phyloP scores from a whole-genome alignment of 2,329 filamentous ascomycete genomes.

The Colletotrichum lindemuthianum region DNA sequence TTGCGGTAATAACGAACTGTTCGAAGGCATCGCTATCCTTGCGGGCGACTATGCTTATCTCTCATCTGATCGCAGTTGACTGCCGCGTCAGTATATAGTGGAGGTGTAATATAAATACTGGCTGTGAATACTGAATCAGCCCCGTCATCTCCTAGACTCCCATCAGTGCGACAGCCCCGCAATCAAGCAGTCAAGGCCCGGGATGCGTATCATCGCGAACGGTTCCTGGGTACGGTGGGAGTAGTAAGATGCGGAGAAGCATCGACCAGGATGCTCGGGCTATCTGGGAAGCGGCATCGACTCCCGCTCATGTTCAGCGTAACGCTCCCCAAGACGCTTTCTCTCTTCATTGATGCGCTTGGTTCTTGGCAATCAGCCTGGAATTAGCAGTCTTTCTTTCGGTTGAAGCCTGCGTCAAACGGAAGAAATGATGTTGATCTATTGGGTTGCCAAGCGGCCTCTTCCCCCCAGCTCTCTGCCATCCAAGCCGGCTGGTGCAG shows the following conservation, averaged over 20 bases:
- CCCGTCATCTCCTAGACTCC: not conserved
- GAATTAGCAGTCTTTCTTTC: not conserved
- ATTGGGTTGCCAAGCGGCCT: slow-evolving; percentile 1
- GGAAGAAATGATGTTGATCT: slow-evolving; percentile 9
- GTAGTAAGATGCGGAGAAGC: slow-evolving; percentile 30
- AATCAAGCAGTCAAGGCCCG: slow-evolving; percentile 10
- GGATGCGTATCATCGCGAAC: slow-evolving; percentile 21
- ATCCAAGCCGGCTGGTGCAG: slow-evolving; percentile 24
- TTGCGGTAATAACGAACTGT: too few species aligned
- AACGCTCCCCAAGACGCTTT: slow-evolving; percentile 22
- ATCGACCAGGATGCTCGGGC: not conserved
- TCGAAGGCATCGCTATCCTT: too few species aligned
- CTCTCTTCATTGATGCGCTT: slow-evolving; percentile 16
- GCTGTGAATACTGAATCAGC: slow-evolving; percentile 6
- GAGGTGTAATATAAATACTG: too few species aligned
- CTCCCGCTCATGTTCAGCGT: slow-evolving; percentile 12
- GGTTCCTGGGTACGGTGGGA: slow-evolving; percentile 22
- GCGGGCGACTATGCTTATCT: too few species aligned
- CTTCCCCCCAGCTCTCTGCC: slow-evolving; percentile 2
- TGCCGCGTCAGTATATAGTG: too few species aligned
- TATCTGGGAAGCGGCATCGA: slow-evolving; percentile 19
- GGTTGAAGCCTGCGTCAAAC: slow-evolving; percentile 10
- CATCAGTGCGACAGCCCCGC: slow-evolving; percentile 31
- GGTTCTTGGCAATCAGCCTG: not conserved
- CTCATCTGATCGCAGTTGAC: too few species aligned